Base-by-base conservation (phyloP, 2,329 filamentous ascomycete genomes). In the Aspergillus pseudonomiae region DNA sequence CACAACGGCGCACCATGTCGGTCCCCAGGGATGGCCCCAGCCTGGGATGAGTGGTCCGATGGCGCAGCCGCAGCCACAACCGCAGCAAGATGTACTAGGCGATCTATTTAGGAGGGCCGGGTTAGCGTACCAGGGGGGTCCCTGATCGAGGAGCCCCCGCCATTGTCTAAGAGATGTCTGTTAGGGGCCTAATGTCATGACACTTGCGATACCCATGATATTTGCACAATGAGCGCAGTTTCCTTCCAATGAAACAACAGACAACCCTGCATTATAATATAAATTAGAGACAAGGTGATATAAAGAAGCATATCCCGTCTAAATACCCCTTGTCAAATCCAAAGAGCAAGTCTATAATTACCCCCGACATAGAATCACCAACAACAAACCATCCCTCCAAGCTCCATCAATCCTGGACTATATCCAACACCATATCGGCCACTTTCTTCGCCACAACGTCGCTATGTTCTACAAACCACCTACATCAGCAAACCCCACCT, bases 381-480 rank as follows among this genome's bases (percentile, higher is more conserved):
- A 5, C 16, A 10, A 55, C 52, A 50, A 24, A 34, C 60, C 32
- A 34, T 45, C 48, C 48, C 28, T 30, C 28, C 26, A 32, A 52
- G 14, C 34, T 57, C 9, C 28, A n/a, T 63, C 60, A 61, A 54
- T 19, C 57, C 39, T n/a, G 59, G 24, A 73, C 65, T 53, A 85
- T 81, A 60, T 80, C 79, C 61, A 71, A 70, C 46, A 86, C 75
- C 75, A 84, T 87, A 28, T 68, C 74, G 24, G 77, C 78, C 21
- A 84, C 83, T 68, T 82, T 85, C 63, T 79, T 77, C 3, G 85
- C 85, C 72, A 88, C 84, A 28, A 81, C 76, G 57, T 78, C 81
- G 68, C 73, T 79, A 67, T 81, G 75, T 24, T 74, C 76, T 79
- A 60, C 9, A 60, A 26, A 11, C 24, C 21, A 58, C 45, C 10